phyloP scores from a whole-genome alignment of 768 basidiomycete genomes.

The Agaricus blazei region DNA sequence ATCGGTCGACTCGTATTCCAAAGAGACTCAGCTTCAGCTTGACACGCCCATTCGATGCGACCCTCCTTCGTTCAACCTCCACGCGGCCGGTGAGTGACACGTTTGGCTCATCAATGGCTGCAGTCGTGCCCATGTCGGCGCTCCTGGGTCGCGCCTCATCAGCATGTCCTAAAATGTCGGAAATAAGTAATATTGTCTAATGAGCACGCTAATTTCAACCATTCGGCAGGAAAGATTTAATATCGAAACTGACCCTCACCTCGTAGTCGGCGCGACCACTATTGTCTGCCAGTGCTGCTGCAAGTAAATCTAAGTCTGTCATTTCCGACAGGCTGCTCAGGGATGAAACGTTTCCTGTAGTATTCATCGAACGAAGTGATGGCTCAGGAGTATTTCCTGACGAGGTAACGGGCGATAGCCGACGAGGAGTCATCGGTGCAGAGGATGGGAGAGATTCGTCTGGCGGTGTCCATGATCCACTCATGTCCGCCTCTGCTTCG shows the following conservation, averaged over 20 bases:
- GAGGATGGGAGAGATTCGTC: slow-evolving; percentile 12
- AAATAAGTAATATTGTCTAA: slow-evolving; percentile 11
- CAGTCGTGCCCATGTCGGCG: slow-evolving; percentile 6
- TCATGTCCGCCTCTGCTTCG: slow-evolving; percentile 10
- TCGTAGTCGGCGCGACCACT: background rate
- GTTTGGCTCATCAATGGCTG: slow-evolving; percentile 16
- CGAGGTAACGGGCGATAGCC: background rate
- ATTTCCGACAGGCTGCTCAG: slow-evolving; percentile 7
- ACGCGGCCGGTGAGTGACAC: slow-evolving; percentile 38
- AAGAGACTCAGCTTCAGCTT: slow-evolving; percentile 67
- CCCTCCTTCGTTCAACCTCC: slow-evolving; percentile 54
- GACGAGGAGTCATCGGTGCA: background rate
- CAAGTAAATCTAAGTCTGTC: slow-evolving; percentile 2
- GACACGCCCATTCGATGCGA: slow-evolving; percentile 57
- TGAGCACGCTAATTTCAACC: slow-evolving; percentile 1
- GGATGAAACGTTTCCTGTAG: slow-evolving; percentile 2
- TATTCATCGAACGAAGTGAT: slow-evolving; percentile 15
- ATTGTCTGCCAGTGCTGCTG: background rate
- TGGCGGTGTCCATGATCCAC: slow-evolving; percentile 10
- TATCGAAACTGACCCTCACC: slow-evolving; percentile 5
- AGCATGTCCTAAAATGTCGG: slow-evolving; percentile 10
- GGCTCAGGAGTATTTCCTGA: background rate
- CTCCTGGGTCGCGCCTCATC: slow-evolving; percentile 5
- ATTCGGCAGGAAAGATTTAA: background rate
- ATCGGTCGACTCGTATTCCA: slow-evolving; percentile 61